phyloP scores from a whole-genome alignment of 2,329 filamentous ascomycete species.

The Arthrobotrys musiformis region DNA sequence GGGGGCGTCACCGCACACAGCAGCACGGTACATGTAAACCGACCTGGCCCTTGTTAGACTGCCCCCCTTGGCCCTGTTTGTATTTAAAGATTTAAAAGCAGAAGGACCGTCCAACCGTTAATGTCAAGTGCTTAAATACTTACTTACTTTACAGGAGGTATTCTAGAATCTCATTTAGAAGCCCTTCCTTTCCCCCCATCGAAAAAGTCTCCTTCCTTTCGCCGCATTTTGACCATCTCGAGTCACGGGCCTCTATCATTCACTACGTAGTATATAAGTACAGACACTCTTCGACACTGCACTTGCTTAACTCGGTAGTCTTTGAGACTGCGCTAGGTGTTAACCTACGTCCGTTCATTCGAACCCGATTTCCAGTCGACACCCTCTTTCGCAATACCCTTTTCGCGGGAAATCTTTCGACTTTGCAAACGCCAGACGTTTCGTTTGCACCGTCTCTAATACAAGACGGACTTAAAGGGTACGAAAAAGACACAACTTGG shows the following conservation, averaged over 20 bases:
- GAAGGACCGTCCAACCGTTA: slow-evolving; percentile 53
- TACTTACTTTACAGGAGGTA: too few relatives aligned
- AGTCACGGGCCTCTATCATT: slow-evolving; percentile 47
- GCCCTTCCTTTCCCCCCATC: slow-evolving; percentile 35
- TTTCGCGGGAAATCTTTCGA: neutral
- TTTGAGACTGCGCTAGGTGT: slow-evolving; percentile 19
- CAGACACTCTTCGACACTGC: slow-evolving; percentile 3
- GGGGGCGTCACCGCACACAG: neutral
- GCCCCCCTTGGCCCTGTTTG: slow-evolving; percentile 17
- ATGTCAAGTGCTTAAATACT: too few relatives aligned
- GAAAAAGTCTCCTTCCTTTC: slow-evolving; percentile 49
- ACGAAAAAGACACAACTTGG: neutral
- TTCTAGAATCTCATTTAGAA: slow-evolving; percentile 56
- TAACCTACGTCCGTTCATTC: slow-evolving; percentile 20
- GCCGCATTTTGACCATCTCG: slow-evolving; percentile 48
- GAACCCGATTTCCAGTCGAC: slow-evolving; percentile 19
- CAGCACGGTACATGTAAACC: neutral
- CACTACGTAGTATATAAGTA: neutral
- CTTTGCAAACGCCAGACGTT: slow-evolving; percentile 8
- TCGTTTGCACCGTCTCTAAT: slow-evolving; percentile 23
- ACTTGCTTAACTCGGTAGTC: slow-evolving; percentile 30
- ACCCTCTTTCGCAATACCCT: slow-evolving; percentile 27
- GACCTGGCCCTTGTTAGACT: slow-evolving; percentile 8
- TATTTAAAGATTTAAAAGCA: slow-evolving; percentile 54
- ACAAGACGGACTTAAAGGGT: slow-evolving; percentile 7